Percentiles rank a stretch among this genome's conserved stretches.
These are phyloP conservation scores for Quercus robur DNA, from an alignment of 306 rosid genomes.

Conservation along the genomic window DNA sequence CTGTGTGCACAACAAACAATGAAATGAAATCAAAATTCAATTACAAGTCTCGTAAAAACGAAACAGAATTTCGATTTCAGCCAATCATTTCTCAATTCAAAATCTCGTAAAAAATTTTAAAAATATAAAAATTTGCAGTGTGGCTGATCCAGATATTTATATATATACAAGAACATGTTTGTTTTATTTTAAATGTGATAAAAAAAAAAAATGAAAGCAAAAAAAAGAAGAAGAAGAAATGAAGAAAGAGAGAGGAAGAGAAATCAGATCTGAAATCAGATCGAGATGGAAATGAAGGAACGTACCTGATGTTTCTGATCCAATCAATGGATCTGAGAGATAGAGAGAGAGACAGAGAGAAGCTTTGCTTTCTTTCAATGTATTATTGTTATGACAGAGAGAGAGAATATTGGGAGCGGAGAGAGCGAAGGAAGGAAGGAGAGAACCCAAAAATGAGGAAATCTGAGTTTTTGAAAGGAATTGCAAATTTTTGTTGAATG, in stretches of 20 bases:
- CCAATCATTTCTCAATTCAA: not conserved
- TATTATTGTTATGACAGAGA: too few species aligned
- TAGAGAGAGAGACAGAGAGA: not conserved
- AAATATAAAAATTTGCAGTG: too few species aligned
- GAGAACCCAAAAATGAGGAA: too few species aligned
- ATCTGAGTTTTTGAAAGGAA: too few species aligned
- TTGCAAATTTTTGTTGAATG: not conserved
- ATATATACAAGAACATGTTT: not conserved
- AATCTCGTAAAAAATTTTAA: not conserved
- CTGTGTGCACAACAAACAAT: not conserved
- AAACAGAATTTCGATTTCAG: not conserved
- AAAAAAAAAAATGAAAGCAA: too few species aligned
- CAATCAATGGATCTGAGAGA: slow-evolving; percentile 21
- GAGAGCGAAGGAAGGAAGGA: slow-evolving; percentile 1
- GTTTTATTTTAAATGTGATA: too few species aligned
- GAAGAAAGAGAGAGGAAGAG: not conserved
- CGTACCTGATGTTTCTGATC: slow-evolving; percentile 24
- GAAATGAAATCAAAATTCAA: not conserved
- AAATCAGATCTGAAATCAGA: slow-evolving; percentile 46
- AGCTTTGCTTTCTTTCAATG: not conserved
- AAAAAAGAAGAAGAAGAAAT: not conserved
- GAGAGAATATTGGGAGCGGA: not conserved
- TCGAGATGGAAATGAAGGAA: slow-evolving; percentile 29
- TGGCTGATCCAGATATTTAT: not conserved
- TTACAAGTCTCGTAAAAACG: not conserved